Evolutionary conservation across 345 rosid genomes (phyloP).

Genomic region (Heritiera fomes): DNA sequence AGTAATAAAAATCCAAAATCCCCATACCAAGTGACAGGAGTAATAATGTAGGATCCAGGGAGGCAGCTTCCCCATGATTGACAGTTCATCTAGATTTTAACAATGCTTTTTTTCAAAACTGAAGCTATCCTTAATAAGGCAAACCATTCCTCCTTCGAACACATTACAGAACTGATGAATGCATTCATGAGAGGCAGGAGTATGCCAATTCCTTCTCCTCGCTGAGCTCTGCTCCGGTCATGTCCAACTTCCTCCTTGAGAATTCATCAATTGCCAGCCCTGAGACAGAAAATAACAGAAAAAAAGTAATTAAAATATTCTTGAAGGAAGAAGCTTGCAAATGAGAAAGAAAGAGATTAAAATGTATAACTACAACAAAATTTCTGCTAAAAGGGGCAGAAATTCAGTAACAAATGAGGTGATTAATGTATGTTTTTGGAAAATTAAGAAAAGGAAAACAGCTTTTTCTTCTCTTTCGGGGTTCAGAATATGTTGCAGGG

Average conservation of each 20-base stretch:
- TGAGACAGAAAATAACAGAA: constrained; percentile 23
- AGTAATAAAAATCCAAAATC: constrained; percentile 10
- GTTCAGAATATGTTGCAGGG: not conserved
- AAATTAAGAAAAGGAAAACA: not conserved
- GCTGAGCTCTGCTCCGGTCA: constrained; percentile 75
- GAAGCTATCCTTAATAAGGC: constrained; percentile 13
- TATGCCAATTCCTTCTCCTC: constrained; percentile 98
- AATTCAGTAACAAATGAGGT: no score
- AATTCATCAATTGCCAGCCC: constrained; percentile 82
- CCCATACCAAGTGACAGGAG: not conserved
- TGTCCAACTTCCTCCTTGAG: constrained; percentile 95
- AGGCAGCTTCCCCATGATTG: constrained; percentile 16
- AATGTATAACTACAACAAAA: not conserved
- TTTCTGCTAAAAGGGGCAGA: not conserved
- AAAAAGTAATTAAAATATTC: not conserved
- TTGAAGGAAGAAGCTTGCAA: not conserved
- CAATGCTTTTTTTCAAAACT: constrained; percentile 40
- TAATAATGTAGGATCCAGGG: not conserved
- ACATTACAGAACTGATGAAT: not conserved
- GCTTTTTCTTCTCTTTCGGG: not conserved
- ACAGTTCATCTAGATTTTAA: constrained; percentile 21
- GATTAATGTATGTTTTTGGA: not conserved
- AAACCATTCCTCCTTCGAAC: constrained; percentile 7
- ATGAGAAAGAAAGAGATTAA: not conserved
- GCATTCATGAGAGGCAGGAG: constrained; percentile 76